These are phyloP conservation scores for Heterobasidion irregulare DNA, from an alignment of 1,284 basidiomycete genomes.

Conservation along the genomic window DNA sequence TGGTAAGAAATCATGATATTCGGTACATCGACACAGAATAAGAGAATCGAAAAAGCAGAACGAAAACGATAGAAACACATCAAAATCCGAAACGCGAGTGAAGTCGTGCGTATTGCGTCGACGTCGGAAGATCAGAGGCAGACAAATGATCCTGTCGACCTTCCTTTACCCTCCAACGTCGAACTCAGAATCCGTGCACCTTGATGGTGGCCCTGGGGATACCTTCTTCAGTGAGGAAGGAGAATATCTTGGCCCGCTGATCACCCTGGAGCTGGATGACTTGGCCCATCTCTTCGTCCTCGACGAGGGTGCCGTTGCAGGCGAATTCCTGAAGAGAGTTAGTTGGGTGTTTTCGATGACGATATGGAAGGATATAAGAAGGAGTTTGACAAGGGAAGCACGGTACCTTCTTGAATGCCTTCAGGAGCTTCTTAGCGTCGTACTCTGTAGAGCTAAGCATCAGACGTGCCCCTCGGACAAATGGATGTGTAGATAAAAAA, in stretches of 20 bases:
- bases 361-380: not conserved
- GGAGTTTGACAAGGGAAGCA: conserved; percentile 2
- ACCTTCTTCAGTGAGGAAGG: conserved; percentile 78
- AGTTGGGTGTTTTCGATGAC: conserved; percentile 1
- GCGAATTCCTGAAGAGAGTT: conserved; percentile 76
- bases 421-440: conserved; percentile 96
- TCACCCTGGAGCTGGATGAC: conserved; percentile 99
- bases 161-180: not conserved
- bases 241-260: conserved; percentile 87
- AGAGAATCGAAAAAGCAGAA: not conserved
- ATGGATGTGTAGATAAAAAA: not conserved
- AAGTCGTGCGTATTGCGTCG: conserved; percentile 1
- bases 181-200: conserved; percentile 75
- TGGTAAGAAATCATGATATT: not conserved
- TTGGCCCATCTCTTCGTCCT: conserved; percentile 94
- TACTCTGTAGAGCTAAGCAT: conserved; percentile 56
- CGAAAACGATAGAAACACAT: conserved; percentile 4
- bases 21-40: not conserved
- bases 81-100: not conserved
- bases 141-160: not conserved
- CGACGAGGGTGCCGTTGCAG: conserved; percentile 97
- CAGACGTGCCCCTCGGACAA: conserved; percentile 4
- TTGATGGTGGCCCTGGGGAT: conserved; percentile 71
- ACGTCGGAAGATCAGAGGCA: not conserved
- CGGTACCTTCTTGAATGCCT: conserved; percentile 92